Evolutionary conservation across 352 stramenopile genomes (phyloP), one percentile per base, ranked within the genome.

Genomic region (Elongisporangium senticosum): DNA sequence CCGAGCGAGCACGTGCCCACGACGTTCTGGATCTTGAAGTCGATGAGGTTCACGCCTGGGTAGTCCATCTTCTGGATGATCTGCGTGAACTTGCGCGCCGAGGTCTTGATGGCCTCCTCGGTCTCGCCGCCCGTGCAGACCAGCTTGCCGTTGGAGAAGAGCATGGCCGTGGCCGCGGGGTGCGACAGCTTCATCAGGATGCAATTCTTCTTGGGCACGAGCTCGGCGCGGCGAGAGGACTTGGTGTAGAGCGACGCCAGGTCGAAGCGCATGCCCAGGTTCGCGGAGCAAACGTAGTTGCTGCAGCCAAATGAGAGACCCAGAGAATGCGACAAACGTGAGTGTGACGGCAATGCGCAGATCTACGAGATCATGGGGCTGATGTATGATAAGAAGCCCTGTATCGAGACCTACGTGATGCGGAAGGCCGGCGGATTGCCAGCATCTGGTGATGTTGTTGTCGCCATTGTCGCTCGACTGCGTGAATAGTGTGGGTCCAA

Each of bases 1-100:
- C 79, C 83, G 22, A 91, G 63, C 40, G 75, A 63, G 55, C 83
- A 91, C 22, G 75, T 77, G 24, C 75, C 85, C 23, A 94, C 81
- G 52, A 94, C 77, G 55, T 94, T 94, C 62, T 92, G 80, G 61
- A 94, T 89, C 67, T 91, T 91, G 28, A 94, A 94, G 59, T 94
- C 82, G 59, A 92, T 94, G 56, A 94, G 77, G 60, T 89, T 90
- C 23, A 94, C 83, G 56, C 81, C 78, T 21, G 83, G 83, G 61
- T 89, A 86, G 61, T 92, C 83, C 73, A 92, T 87, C 62, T 90
- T 89, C 69, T 94, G 82, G 56, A 94, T 90, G 61, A 94, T 69
- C 55, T 91, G 83, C 20, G 85, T 92, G 54, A 90, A 90, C 52
- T 84, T 80, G 50, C 84, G 85, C 50, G 85, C 85, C 26, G 75